A percentile compares a stretch with the other conserved stretches of the same genome.
Conservation (phyloP, 108 stramenopile species). For the Nannochloropsis gaditana region DNA sequence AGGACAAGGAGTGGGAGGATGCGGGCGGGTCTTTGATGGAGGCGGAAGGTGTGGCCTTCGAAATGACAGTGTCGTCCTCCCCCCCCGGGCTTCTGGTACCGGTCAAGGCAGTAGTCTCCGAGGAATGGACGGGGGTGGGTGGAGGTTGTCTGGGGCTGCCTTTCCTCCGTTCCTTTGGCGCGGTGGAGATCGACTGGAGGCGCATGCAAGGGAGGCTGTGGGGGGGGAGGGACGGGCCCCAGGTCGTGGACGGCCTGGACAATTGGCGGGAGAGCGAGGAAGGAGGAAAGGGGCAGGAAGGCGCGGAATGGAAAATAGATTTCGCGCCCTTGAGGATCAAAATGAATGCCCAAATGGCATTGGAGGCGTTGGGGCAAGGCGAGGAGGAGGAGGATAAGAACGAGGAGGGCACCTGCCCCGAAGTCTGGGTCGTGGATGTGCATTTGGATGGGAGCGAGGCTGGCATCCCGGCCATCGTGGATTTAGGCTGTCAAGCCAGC, state of each 20-base stretch:
- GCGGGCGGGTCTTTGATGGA: not conserved
- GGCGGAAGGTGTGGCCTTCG: not conserved
- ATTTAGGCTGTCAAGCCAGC: not conserved
- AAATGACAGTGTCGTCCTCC: not conserved
- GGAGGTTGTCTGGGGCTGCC: not conserved
- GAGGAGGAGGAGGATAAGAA: not conserved
- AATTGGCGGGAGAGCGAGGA: not conserved
- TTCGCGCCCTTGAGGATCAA: not conserved
- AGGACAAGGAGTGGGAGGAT: not conserved
- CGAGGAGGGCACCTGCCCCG: not conserved
- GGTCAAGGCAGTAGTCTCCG: not conserved
- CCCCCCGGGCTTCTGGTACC: not conserved
- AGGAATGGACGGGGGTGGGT: not conserved
- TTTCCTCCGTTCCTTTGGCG: not conserved
- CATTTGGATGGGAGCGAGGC: not conserved
- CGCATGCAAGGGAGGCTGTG: not conserved
- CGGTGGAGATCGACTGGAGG: constrained; percentile 16
- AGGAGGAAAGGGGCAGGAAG: not conserved
- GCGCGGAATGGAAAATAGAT: not conserved
- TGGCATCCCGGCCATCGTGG: not conserved
- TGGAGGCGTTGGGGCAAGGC: not conserved
- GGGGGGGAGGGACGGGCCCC: not conserved
- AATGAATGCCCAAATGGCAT: not conserved
- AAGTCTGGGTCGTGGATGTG: not conserved
- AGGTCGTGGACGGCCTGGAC: not conserved